Base-by-base conservation (phyloP, 2,329 filamentous ascomycete genomes). In the Paecilomyces fulvus region DNA sequence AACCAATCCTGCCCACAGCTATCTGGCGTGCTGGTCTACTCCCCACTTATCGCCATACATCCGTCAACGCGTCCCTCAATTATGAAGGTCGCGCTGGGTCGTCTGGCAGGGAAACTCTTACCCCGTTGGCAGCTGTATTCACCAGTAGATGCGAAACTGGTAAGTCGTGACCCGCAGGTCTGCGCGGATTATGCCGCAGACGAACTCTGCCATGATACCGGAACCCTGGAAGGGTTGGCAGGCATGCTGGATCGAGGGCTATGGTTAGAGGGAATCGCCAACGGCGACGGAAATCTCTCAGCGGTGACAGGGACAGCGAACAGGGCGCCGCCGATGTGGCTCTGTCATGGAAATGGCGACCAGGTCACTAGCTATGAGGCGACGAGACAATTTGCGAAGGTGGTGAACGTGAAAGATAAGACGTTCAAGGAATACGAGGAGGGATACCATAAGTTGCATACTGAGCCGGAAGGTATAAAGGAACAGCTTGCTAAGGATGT, bases 181-280 rank as follows among this genome's bases (percentile, higher is more conserved):
- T 79, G 82, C 54, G 76, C 82, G 65, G 79, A 77, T 25, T 80
- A 89, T 61, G 74, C 76, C 2, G 79, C 82, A 30, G 92, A 96
- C 71, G 67, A 78, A 52, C 77, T 96, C 54, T 84, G 86, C 71
- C 91, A 96, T 73, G 81, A 92, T 70, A 92, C 85, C 1, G 92
- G 90, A 33, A 96, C 92, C 6, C 78, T 95, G n/a, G 86, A 92
- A 70, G 89, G 89, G 0, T 70, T 96, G 31, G 81, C 87, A 0
- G 86, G 83, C 0, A 80, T 96, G 80, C 75, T 96, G 61, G 89
- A 95, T 69, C 82, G 92, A 25, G 86, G 86, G 1, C 74, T 74
- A 4, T 78, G 78, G 54, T 73, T 95, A 59, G 74, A 82, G 2
- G 79, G 75, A 8, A 9, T 43, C n/a, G 37, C 37, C 9, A 43